Evolutionary conservation across 768 basidiomycete genomes (phyloP).

Genomic region (Rhizopogon vinicolor): DNA sequence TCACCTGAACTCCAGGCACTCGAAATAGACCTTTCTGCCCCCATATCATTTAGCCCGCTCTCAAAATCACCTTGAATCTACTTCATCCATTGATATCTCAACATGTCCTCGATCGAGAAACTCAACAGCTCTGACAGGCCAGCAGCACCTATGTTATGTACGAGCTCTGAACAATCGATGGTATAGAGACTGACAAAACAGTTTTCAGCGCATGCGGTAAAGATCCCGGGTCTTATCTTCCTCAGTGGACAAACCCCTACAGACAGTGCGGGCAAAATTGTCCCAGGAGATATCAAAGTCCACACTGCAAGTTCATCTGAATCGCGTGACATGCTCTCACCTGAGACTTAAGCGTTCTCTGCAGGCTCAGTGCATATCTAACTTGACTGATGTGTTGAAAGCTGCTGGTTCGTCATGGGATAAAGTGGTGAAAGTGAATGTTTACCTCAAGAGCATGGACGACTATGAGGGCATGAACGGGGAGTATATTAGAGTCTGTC

Average conservation of each 20-base stretch:
- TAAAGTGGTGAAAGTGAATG: conserved; percentile 52
- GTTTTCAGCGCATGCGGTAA: conserved; percentile 47
- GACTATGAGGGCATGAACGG: conserved; percentile 55
- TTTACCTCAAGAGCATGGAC: conserved; percentile 59
- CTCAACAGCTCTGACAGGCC: conserved; percentile 48
- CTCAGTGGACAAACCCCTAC: conserved; percentile 58
- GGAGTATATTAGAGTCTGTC: conserved; percentile 46
- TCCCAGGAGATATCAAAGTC: conserved; percentile 52
- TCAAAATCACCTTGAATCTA: background rate
- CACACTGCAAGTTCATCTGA: conserved; percentile 42
- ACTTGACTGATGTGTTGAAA: conserved; percentile 48
- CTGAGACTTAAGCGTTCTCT: background rate
- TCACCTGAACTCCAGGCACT: background rate
- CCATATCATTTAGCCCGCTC: background rate
- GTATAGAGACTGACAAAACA: background rate
- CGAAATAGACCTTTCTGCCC: background rate
- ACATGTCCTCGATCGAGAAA: conserved; percentile 48
- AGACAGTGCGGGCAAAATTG: conserved; percentile 41
- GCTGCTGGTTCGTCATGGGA: conserved; percentile 58
- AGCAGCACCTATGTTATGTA: conserved; percentile 11
- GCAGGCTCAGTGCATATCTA: conserved; percentile 54
- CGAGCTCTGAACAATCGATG: background rate
- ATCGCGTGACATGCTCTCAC: background rate
- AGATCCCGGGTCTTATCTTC: conserved; percentile 55
- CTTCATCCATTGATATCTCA: conserved; percentile 8